Conservation (phyloP, 257 asterid species). For the Jacaranda mimosifolia region DNA sequence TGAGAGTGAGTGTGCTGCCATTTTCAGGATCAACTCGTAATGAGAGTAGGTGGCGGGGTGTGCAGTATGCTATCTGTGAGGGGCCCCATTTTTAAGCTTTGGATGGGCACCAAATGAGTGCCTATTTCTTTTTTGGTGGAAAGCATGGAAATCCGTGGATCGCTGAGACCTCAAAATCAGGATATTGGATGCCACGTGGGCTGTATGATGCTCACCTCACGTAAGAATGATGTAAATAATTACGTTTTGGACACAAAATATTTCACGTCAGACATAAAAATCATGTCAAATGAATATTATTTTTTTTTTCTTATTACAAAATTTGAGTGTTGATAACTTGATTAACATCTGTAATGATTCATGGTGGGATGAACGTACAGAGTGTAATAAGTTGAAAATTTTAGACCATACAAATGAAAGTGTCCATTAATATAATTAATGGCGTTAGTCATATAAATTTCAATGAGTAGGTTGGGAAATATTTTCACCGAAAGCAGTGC, state of each 20-base stretch:
- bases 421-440: neutral
- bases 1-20: constrained; percentile 16
- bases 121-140: constrained; percentile 28
- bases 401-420: neutral
- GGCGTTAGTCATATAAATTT: neutral
- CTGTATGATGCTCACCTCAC: constrained; percentile 43
- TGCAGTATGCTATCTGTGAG: neutral
- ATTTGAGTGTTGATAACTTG: neutral
- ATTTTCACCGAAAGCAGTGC: neutral
- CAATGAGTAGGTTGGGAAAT: neutral
- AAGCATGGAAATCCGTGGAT: constrained; percentile 31
- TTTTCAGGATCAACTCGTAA: constrained; percentile 13
- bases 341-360: no score
- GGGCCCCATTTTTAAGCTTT: constrained; percentile 15
- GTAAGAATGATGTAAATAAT: constrained; percentile 37
- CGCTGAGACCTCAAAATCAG: constrained; percentile 36
- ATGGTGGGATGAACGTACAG: no score
- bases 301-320: no score
- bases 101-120: constrained; percentile 41
- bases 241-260: neutral
- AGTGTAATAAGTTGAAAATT: no score
- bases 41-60: constrained; percentile 15
- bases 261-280: neutral
- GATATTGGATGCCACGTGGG: constrained; percentile 42
- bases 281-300: no score